These are phyloP conservation scores for Cairneyella variabilis DNA, from an alignment of 495 filamentous ascomycete genomes.

Conservation along the genomic window DNA sequence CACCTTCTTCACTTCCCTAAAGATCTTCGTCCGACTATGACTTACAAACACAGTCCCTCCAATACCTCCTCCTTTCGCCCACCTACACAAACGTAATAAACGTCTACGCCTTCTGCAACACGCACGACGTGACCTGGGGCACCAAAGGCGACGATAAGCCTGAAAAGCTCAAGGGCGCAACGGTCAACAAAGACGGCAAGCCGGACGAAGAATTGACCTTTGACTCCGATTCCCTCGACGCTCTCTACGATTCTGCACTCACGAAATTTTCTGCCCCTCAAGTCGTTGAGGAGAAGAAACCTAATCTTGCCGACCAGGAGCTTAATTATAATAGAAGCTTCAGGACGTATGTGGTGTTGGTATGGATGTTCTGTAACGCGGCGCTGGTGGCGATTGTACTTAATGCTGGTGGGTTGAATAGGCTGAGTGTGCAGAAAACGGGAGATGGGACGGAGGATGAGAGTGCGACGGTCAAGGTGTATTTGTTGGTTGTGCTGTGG, in stretches of 20 bases:
- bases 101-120: constrained; percentile 97
- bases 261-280: constrained; percentile 55
- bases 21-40: neutral
- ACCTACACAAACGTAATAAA: constrained; percentile 96
- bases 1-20: constrained; percentile 41
- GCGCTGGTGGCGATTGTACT: constrained; percentile 65
- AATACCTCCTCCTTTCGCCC: constrained; percentile 91
- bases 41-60: constrained; percentile 52
- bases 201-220: constrained; percentile 79
- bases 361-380: constrained; percentile 25
- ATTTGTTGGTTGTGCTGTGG: constrained; percentile 90
- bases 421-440: constrained; percentile 40
- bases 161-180: constrained; percentile 26
- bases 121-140: constrained; percentile 96
- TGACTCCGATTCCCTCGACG: constrained; percentile 71
- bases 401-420: constrained; percentile 76
- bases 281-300: constrained; percentile 57
- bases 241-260: constrained; percentile 84
- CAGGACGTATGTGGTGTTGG: constrained; percentile 17
- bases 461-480: constrained; percentile 58
- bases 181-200: constrained; percentile 81
- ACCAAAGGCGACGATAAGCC: constrained; percentile 91
- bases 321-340: constrained; percentile 12
- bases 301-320: constrained; percentile 41
- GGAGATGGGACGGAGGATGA: neutral